Conservation (phyloP, 2,329 filamentous ascomycete species). For the Ceratocystis harringtonii region DNA sequence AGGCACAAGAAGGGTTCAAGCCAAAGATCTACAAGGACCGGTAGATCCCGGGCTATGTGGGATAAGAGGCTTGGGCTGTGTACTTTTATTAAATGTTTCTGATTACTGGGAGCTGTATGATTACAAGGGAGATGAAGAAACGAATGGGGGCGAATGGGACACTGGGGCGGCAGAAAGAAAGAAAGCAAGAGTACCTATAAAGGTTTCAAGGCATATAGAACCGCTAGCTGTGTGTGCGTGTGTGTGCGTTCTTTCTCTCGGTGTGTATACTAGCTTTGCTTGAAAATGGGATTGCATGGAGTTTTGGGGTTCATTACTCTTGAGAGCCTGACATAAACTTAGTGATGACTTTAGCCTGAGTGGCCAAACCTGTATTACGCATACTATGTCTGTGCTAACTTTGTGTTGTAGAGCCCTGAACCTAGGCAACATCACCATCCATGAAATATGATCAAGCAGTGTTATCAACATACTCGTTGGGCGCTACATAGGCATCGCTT, state of each 20-base stretch:
- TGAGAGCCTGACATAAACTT: not conserved
- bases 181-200: not conserved
- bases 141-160: not conserved
- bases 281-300: conserved; percentile 10
- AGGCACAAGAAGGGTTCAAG: conserved; percentile 75
- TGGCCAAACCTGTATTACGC: not conserved
- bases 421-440: not conserved
- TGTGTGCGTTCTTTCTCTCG: not conserved
- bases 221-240: not conserved
- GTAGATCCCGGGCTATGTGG: conserved; percentile 26
- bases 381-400: not conserved
- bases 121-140: not conserved
- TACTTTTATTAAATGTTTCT: conserved; percentile 7
- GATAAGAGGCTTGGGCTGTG: not conserved
- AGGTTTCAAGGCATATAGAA: not conserved
- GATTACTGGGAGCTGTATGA: conserved; percentile 1
- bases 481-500: conserved; percentile 4
- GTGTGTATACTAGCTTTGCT: conserved; percentile 9
- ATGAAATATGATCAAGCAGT: not conserved
- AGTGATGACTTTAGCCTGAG: not conserved
- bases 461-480: conserved; percentile 3
- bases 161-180: not conserved
- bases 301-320: conserved; percentile 9
- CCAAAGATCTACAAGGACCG: conserved; percentile 89
- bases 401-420: not conserved